Evolutionary conservation across 148 eudicot genomes (phyloP), one percentile per base, ranked within the genome.

Genomic region (Vaccinium vitisidaea): DNA sequence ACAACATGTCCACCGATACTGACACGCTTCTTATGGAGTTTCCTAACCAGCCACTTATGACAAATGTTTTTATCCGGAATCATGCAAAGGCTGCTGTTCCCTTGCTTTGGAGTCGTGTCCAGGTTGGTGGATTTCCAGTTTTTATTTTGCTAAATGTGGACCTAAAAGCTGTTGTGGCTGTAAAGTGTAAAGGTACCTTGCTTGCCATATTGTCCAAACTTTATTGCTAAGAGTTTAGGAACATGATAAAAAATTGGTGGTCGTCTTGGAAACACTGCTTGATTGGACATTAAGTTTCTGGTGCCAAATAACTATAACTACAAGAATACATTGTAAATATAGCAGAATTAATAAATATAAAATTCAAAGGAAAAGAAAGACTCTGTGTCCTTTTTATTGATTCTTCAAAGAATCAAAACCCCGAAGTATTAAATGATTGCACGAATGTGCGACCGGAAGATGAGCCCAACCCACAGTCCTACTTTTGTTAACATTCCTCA

Each of bases 81-180:
- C 91, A 84, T 77, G 99, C 94, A 21, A 95, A 90, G 89, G 98
- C 98, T 78, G 79, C 96, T 61, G 96, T 97, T 83, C 99, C 98
- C 43, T 89, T 97, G 92, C 94, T 91, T 84, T 97, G 98, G 95
- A 94, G 98, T 86, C 95, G 99, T 36, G 98, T 97, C 75, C 99
- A 97, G 99, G 99, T 95, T 36, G 79, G 94, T 88, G 58, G 79
- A 50, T 46, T 77, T 63, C 5, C 21, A 32, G 10, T 83, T 6
- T 46, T 77, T 59, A n/a, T 32, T 86, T 87, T 77, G 61, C 16
- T 18, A 21, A 23, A 65, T 23, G 52, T 77, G 82, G 50, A 81
- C 49, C 58, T 6, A 80, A 74, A 30, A 52, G 15, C 49, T 49
- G 23, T 10, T 81, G 52, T 81, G 83, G 75, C 18, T 65, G 75